Conservation (phyloP, 345 rosid species). For the Lumnitzera racemosa region DNA sequence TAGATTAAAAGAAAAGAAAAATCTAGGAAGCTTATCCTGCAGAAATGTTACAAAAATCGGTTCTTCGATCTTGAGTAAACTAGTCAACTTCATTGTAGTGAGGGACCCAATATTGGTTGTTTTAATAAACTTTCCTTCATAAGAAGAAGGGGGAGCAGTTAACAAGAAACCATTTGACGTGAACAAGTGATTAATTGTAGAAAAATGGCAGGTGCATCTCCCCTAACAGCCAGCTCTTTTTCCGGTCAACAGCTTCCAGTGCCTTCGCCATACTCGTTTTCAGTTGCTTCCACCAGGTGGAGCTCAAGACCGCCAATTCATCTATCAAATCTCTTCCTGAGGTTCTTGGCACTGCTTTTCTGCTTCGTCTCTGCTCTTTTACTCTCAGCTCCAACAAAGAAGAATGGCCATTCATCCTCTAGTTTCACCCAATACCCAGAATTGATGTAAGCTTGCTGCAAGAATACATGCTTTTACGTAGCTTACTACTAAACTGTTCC, state of each 20-base stretch:
- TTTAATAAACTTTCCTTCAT: conserved; percentile 1
- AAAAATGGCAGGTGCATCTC: conserved; percentile 35
- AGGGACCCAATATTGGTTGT: conserved; percentile 3
- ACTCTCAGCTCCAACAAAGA: conserved; percentile 32
- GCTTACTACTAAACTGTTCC: neutral
- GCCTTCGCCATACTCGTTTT: conserved; percentile 56
- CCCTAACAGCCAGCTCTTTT: conserved; percentile 20
- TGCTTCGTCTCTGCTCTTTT: conserved; percentile 59
- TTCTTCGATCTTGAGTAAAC: too few relatives aligned
- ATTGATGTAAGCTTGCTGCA: conserved; percentile 34
- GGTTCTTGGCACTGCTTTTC: conserved; percentile 39
- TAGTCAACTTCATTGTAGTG: neutral
- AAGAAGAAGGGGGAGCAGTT: conserved; percentile 12
- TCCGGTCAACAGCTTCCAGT: conserved; percentile 34
- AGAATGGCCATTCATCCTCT: conserved; percentile 17
- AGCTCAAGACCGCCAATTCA: conserved; percentile 31
- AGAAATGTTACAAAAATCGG: too few relatives aligned
- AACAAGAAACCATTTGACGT: conserved; percentile 5
- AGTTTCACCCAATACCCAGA: conserved; percentile 47
- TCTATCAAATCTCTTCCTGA: conserved; percentile 30
- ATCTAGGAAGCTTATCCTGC: too few relatives aligned
- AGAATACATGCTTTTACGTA: neutral
- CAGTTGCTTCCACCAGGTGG: conserved; percentile 32
- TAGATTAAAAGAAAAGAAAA: too few relatives aligned
- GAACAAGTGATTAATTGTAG: conserved; percentile 14